Evolutionary conservation across 1,284 basidiomycete genomes (phyloP), one percentile per base, ranked within the genome.

Genomic region (Ustilago vetiveriae): DNA sequence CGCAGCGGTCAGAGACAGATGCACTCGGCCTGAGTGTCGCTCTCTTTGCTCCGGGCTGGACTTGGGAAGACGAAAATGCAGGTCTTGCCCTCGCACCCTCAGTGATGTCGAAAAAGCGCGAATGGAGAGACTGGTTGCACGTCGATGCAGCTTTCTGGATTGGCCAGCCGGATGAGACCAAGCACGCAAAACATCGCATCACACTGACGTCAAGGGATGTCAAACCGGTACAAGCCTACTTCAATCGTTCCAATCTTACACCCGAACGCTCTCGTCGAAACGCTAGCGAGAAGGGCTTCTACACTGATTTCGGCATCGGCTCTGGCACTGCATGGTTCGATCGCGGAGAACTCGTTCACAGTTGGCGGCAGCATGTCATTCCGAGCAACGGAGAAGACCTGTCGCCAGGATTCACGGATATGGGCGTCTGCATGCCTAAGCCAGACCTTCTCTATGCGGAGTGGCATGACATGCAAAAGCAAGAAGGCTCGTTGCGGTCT

Each of bases 31-130:
- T 79, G 23, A 75, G 75, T 40, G 68, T 76, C 1, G 77, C 75
- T 0, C 57, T 79, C 1, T 79, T 79, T 27, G 77, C 77, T 21
- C 77, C 69, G 3, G 77, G 75, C 0, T 79, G 77, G 77, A 79
- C 77, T 4, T 79, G 77, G 77, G 77, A 79, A 30, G 71, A 76
- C 21, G 53, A 75, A 5, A 49, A 27, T 29, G 55, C 62, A 4
- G 62, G 62, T 1, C 42, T 50, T 2, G 11, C 21, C 0, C 55
- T 58, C 2, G 41, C 53, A 4, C 41, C 70, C 1, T 36, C 41
- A 24, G 26, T 37, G 13, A 7, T 26, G 16, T 17, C 24, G 17
- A 29, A 22, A 11, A 41, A 36, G n/a, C 65, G 75, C 6, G 35
- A 33, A 0, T 78, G 76, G 76, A 32, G 32, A 2, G 62, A 68